Percentiles rank a stretch among this genome's conserved stretches.
phyloP scores from a whole-genome alignment of 768 basidiomycete genomes.

The Auricularia sp. region DNA sequence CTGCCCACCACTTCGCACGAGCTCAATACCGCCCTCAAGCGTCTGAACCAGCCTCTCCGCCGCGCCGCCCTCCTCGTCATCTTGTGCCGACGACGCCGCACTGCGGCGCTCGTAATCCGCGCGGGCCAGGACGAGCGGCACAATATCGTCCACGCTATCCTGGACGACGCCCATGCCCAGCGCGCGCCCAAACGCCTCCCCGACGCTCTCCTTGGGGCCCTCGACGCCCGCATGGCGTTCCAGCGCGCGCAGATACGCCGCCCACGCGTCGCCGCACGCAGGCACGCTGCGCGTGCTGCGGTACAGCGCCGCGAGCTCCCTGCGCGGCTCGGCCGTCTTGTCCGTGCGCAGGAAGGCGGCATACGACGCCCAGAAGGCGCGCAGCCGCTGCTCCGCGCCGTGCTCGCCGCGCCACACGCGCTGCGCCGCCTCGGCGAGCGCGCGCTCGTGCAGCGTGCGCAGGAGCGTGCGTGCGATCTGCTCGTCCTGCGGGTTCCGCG shows the following conservation, averaged over 20 bases:
- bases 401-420: slow-evolving; percentile 42
- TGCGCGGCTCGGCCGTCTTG: slow-evolving; percentile 19
- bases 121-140: slow-evolving; percentile 53
- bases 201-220: slow-evolving; percentile 1
- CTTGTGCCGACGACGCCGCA: slow-evolving; percentile 24
- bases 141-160: slow-evolving; percentile 51
- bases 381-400: slow-evolving; percentile 43
- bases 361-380: slow-evolving; percentile 65
- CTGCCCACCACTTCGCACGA: slow-evolving; percentile 44
- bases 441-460: slow-evolving; percentile 58
- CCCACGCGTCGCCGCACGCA: not conserved
- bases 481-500: slow-evolving; percentile 4
- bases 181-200: slow-evolving; percentile 51
- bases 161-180: slow-evolving; percentile 44
- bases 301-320: not conserved
- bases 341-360: slow-evolving; percentile 40
- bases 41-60: slow-evolving; percentile 44
- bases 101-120: slow-evolving; percentile 53
- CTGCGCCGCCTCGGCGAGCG: slow-evolving; percentile 61
- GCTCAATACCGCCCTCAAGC: slow-evolving; percentile 52
- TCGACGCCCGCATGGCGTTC: not conserved
- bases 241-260: not conserved
- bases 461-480: slow-evolving; percentile 31
- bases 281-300: not conserved
- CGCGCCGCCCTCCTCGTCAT: slow-evolving; percentile 39